Base-by-base conservation (phyloP, 768 basidiomycete genomes). In the Daedalea quercina region DNA sequence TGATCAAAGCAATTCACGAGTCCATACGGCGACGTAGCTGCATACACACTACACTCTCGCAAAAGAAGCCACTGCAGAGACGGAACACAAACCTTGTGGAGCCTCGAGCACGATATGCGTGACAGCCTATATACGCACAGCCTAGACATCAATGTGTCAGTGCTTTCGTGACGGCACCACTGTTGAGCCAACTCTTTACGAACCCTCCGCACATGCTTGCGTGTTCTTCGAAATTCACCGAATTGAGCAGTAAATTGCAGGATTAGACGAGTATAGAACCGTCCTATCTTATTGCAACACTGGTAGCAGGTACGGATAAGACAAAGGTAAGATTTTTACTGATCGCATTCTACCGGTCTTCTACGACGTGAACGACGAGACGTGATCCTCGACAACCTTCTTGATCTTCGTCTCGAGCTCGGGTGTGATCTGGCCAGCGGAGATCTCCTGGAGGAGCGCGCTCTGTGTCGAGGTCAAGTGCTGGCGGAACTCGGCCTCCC, bases 381-480 rank as follows among this genome's bases (percentile, higher is more conserved):
- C 90, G 60, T 91, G 90, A 63, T 90, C 87, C 74, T 91, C 89
- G 22, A 93, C 90, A 61, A 85, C 87, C 78, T 87, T 90, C 89
- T 94, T 95, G 72, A 94, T 95, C 81, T 92, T 82, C 43, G 76
- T 81, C 77, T 97, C 95, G 57, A 96, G 80, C 66, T 94, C 92
- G 56, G 87, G 82, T 53, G 90, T 92, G 65, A 97, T 86, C 56
- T 73, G 78, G 53, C 94, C 96, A 57, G 77, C 75, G 47, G 84
- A 72, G 60, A 98, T 95, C 73, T 94, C 90, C 66, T 81, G 75
- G 43, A 99, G 84, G 63, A 99, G 84, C 31, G 76, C 61, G 46
- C 67, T 56, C 72, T 98, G 90, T 50, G 87, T 73, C 53, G 87
- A 73, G 37, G 82, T 73, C 62, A 99, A 77, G 75, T 94, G 87